A percentile compares a stretch with the other conserved stretches of the same genome.
Conservation (phyloP, 2,329 filamentous ascomycete species). For the Colletotrichum neosansevieriae region DNA sequence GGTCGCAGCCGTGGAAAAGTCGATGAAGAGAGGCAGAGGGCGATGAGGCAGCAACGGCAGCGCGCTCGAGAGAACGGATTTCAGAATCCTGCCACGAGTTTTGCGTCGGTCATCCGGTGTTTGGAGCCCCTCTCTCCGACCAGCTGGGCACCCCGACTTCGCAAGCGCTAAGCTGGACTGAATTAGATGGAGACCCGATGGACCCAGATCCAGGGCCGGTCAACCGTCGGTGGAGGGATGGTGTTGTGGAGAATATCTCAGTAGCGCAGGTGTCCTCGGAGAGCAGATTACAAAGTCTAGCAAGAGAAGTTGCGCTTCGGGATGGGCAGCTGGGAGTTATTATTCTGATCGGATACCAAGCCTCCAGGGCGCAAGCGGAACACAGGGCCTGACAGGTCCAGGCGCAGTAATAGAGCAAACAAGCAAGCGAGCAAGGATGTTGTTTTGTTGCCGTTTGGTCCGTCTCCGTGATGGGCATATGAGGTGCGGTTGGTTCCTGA, state of each 20-base stretch:
- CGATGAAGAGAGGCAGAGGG: background rate
- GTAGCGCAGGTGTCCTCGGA: constrained; percentile 8
- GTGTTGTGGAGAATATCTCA: constrained; percentile 36
- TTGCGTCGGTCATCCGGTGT: constrained; percentile 36
- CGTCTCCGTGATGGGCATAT: background rate
- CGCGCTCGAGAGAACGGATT: constrained; percentile 11
- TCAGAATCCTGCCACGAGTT: constrained; percentile 36
- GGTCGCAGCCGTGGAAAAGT: background rate
- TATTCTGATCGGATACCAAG: constrained; percentile 22
- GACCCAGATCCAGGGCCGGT: constrained; percentile 25
- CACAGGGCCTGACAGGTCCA: constrained; percentile 1
- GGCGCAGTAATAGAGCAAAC: background rate
- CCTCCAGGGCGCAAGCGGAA: constrained; percentile 11
- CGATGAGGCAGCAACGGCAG: background rate
- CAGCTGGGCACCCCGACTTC: constrained; percentile 29
- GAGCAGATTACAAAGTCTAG: background rate
- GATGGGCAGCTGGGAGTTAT: constrained; percentile 7
- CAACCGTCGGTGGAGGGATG: constrained; percentile 22
- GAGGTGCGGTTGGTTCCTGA: background rate
- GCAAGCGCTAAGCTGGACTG: constrained; percentile 31
- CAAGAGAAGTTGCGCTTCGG: background rate
- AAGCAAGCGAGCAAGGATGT: background rate
- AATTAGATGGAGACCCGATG: constrained; percentile 25
- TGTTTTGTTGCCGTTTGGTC: constrained; percentile 12
- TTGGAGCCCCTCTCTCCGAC: constrained; percentile 36